A percentile compares a stretch with the other conserved stretches of the same genome.
Evolutionary conservation across 2,329 filamentous ascomycete species (phyloP).

Genomic region (Bipolaris bicolor): DNA sequence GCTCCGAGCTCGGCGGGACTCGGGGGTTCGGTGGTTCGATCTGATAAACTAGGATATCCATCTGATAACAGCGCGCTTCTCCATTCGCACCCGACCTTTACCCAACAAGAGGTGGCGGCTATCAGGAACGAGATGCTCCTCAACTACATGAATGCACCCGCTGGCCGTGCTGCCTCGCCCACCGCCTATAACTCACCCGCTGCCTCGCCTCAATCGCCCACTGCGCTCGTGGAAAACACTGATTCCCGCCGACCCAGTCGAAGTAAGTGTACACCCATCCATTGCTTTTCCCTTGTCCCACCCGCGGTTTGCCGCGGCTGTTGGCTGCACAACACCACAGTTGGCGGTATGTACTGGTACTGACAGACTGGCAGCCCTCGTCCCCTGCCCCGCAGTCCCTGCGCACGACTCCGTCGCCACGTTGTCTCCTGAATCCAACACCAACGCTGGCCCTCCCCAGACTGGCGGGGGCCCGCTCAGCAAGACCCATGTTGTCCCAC

Average conservation of each 20-base stretch:
- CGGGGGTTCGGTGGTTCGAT: constrained; percentile 28
- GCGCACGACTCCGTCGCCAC: constrained; percentile 23
- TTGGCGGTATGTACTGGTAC: background rate
- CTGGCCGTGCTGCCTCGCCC: background rate
- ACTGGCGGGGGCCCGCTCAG: constrained; percentile 49
- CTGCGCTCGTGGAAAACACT: constrained; percentile 18
- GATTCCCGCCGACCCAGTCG: constrained; percentile 22
- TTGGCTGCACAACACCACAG: constrained; percentile 5
- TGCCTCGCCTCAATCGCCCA: constrained; percentile 12
- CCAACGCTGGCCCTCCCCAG: constrained; percentile 34
- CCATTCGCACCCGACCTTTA: constrained; percentile 12
- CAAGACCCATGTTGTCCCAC: constrained; percentile 47
- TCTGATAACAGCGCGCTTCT: constrained; percentile 25
- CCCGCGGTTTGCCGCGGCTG: constrained; percentile 15
- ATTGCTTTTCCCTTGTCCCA: constrained; percentile 13
- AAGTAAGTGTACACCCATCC: constrained; percentile 22
- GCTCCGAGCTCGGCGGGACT: constrained; percentile 28
- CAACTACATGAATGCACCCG: constrained; percentile 8
- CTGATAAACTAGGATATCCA: constrained; percentile 33
- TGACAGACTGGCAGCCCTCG: constrained; percentile 19
- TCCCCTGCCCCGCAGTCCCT: constrained; percentile 15
- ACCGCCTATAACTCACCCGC: background rate
- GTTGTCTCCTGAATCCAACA: constrained; percentile 33
- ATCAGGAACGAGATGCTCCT: constrained; percentile 21
- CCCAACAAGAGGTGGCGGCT: background rate